A percentile compares a stretch with the other conserved stretches of the same genome.
phyloP scores from a whole-genome alignment of 441 rosid species.

The Mallotus repandus region DNA sequence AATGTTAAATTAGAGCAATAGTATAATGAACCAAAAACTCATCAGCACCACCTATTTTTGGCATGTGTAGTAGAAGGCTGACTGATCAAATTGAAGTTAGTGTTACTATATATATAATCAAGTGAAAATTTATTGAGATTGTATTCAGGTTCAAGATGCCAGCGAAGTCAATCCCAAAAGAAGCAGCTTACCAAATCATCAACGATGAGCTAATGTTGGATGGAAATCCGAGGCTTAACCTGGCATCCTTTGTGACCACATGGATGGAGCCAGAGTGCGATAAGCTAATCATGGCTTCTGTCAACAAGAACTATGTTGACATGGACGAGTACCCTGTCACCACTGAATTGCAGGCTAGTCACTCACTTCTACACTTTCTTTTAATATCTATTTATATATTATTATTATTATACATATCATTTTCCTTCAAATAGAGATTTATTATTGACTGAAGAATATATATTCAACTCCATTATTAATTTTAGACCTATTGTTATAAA shows the following conservation, averaged over 20 bases:
- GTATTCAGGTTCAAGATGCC: slow-evolving; percentile 51
- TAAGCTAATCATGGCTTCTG: slow-evolving; percentile 77
- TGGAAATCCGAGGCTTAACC: slow-evolving; percentile 64
- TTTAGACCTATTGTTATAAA: no score
- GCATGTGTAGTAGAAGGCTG: no score
- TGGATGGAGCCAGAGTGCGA: slow-evolving; percentile 99
- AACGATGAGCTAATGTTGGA: slow-evolving; percentile 74
- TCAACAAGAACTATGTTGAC: slow-evolving; percentile 91
- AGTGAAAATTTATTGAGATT: not conserved
- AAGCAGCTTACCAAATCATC: slow-evolving; percentile 67
- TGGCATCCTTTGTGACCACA: slow-evolving; percentile 87
- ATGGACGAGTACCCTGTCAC: slow-evolving; percentile 98
- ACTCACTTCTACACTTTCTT: not conserved
- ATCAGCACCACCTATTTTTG: no score
- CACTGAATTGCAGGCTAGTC: slow-evolving; percentile 72
- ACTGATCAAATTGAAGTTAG: no score
- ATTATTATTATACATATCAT: no score
- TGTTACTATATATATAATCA: no score
- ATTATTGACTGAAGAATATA: no score
- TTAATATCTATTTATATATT: no score
- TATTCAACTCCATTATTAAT: no score
- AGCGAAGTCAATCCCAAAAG: slow-evolving; percentile 55
- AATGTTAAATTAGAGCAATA: no score
- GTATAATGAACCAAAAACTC: no score
- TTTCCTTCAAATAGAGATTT: no score